Conservation (phyloP, 2,329 filamentous ascomycete species). For the Xylariaceae sp. region DNA sequence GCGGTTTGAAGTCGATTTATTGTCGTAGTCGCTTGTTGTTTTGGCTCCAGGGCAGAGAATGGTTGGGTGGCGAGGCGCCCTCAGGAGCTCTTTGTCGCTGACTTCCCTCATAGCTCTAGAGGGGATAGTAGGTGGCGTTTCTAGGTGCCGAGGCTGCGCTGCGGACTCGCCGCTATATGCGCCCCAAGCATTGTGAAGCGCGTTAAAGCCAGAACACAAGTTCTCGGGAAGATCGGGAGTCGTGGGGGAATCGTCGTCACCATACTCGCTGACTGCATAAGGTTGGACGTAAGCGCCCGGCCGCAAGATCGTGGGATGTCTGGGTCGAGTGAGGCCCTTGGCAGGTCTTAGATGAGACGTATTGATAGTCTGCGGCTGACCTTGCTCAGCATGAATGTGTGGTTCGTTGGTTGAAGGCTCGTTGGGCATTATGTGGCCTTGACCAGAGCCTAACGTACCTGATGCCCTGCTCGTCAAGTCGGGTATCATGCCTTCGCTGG, state of each 20-base stretch:
- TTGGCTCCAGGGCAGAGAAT: not conserved
- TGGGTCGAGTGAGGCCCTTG: slow-evolving; percentile 1
- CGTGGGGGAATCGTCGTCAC: not conserved
- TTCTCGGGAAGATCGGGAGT: not conserved
- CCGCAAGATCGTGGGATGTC: not conserved
- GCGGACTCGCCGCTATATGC: not conserved
- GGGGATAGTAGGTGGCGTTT: not conserved
- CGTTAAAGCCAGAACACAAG: not conserved
- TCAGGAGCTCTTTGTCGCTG: not conserved
- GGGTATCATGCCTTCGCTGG: not conserved
- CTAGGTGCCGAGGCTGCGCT: not conserved
- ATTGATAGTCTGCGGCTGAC: not conserved
- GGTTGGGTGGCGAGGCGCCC: not conserved
- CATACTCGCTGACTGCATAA: not conserved
- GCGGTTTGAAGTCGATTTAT: not conserved
- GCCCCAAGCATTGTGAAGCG: no score
- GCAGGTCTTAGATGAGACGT: slow-evolving; percentile 9
- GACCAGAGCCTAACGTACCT: not conserved
- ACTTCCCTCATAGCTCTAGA: not conserved
- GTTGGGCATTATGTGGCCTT: not conserved
- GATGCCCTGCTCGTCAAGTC: not conserved
- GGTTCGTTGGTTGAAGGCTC: not conserved
- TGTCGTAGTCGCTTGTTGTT: no score
- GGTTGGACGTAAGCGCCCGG: not conserved
- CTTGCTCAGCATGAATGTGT: not conserved